Percentiles rank a stretch among this genome's conserved stretches.
Conservation (phyloP, 768 basidiomycete genomes). For the Xerocomus potaroensis region DNA sequence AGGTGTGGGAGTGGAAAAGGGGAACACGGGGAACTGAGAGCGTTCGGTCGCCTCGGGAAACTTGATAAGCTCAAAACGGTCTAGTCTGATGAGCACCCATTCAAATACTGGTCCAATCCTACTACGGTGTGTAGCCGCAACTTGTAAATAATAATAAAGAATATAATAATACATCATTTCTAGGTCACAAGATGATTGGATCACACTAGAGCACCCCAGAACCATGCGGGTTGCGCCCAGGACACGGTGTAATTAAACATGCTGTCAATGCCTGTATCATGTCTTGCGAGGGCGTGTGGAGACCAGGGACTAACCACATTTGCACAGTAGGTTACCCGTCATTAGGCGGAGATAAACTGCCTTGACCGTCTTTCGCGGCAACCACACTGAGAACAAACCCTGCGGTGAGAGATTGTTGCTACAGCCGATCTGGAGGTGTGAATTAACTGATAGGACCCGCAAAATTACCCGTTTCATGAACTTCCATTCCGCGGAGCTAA, state of each 20-base stretch:
- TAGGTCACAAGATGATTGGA: not conserved
- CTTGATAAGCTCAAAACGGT: slow-evolving; percentile 12
- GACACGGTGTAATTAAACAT: not conserved
- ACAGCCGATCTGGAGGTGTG: slow-evolving; percentile 7
- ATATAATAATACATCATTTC: not conserved
- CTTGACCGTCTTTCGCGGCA: slow-evolving; percentile 13
- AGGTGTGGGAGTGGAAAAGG: slow-evolving; percentile 17
- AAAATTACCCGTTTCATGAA: slow-evolving; percentile 6
- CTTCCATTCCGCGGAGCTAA: slow-evolving; percentile 23
- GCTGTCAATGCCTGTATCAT: not conserved
- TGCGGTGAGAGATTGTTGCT: not conserved
- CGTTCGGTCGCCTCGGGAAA: slow-evolving; percentile 4
- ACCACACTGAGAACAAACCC: not conserved
- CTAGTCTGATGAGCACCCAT: slow-evolving; percentile 11
- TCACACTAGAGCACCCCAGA: too few relatives aligned
- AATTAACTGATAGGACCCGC: slow-evolving; percentile 16
- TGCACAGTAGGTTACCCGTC: not conserved
- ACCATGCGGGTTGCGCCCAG: not conserved
- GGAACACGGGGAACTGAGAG: slow-evolving; percentile 11
- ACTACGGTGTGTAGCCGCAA: not conserved
- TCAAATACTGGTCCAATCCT: not conserved
- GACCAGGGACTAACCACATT: slow-evolving; percentile 12
- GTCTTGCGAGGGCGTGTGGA: not conserved
- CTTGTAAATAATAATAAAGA: not conserved
- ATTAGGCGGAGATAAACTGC: slow-evolving; percentile 20